phyloP scores from a whole-genome alignment of 495 filamentous ascomycete genomes.

The Penicillium psychrofluorescens region DNA sequence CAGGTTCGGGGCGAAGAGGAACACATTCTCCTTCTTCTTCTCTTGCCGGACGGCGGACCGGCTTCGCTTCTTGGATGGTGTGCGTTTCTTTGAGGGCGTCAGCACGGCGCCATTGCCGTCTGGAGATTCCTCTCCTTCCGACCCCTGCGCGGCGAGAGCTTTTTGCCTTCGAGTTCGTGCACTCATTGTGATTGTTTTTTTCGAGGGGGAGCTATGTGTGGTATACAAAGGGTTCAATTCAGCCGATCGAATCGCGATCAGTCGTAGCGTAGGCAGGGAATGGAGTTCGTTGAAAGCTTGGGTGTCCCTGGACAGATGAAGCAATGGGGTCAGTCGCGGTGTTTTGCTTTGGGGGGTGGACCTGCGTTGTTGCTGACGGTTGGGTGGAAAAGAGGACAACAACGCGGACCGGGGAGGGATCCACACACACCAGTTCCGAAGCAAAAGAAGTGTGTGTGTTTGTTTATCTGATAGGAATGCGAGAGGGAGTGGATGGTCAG shows the following conservation, averaged over 20 bases:
- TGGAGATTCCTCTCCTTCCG: constrained; percentile 27
- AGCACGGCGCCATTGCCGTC: constrained; percentile 22
- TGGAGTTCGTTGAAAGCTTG: too few species aligned
- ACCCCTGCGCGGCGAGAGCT: constrained; percentile 23
- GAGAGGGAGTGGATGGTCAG: not conserved
- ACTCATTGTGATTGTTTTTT: constrained; percentile 24
- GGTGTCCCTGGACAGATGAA: too few species aligned
- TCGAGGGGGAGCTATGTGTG: too few species aligned
- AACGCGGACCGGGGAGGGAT: not conserved
- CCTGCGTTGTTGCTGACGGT: too few species aligned
- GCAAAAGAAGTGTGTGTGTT: too few species aligned
- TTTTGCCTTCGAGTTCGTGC: constrained; percentile 38
- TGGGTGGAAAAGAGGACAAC: not conserved
- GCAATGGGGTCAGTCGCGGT: not conserved
- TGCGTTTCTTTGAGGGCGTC: constrained; percentile 16
- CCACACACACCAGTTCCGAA: too few species aligned
- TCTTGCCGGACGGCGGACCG: constrained; percentile 21
- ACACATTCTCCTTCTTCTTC: constrained; percentile 72
- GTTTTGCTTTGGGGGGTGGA: too few species aligned
- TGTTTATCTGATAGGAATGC: constrained; percentile 1
- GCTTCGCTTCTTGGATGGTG: constrained; percentile 18
- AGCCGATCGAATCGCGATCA: too few species aligned
- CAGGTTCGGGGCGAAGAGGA: constrained; percentile 89
- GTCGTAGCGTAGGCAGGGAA: too few species aligned
- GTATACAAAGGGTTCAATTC: too few species aligned